Conservation (phyloP, 2,329 filamentous ascomycete species). For the Fusarium dlaminii region DNA sequence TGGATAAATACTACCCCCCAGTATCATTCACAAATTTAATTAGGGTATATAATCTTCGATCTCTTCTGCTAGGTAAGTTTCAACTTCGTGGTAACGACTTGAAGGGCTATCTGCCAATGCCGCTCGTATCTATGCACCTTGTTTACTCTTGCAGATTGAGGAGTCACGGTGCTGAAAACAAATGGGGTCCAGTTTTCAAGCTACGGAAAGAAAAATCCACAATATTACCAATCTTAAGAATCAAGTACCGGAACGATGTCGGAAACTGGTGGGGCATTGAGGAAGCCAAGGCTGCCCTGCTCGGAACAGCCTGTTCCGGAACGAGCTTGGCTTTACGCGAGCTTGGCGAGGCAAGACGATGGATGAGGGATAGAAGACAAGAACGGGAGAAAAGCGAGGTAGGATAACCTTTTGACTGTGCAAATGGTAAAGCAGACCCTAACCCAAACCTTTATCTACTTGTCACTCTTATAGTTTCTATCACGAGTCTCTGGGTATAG, state of each 20-base stretch:
- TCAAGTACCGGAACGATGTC: not conserved
- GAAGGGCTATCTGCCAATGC: not conserved
- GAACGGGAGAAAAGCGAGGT: not conserved
- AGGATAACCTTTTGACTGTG: not conserved
- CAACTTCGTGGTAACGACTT: no score
- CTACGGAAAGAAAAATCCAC: not conserved
- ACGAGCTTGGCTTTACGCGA: not conserved
- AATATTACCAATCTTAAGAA: not conserved
- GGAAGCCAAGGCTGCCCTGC: not conserved
- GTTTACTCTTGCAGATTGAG: not conserved
- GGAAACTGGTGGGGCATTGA: not conserved
- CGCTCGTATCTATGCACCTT: no score
- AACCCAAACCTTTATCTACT: no score
- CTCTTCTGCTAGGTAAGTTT: not conserved
- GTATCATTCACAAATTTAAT: not conserved
- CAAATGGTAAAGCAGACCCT: no score
- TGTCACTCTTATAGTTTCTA: not conserved
- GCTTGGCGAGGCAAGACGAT: not conserved
- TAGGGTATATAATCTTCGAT: no score
- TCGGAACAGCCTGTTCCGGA: no score
- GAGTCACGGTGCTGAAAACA: not conserved
- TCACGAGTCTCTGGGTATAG: accelerated
- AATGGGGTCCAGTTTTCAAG: not conserved
- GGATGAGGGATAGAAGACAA: no score
- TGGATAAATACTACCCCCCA: not conserved